A percentile compares a stretch with the other conserved stretches of the same genome.
These are phyloP conservation scores for Candida methanosorbosa DNA, from an alignment of 805 yeast genomes.

Conservation along the genomic window DNA sequence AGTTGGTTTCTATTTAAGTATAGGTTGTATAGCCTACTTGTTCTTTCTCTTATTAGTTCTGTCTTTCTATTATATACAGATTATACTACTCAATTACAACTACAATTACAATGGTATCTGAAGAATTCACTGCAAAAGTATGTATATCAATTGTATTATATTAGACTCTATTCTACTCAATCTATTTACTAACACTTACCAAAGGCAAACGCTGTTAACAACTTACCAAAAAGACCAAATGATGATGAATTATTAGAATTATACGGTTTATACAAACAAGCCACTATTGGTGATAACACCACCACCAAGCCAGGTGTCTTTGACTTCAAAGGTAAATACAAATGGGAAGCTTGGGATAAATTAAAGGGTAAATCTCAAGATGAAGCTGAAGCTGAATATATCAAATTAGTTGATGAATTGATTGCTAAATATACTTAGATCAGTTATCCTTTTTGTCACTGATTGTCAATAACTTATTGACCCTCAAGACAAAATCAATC, in stretches of 20 bases:
- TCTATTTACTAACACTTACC: not conserved
- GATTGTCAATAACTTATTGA: too few species aligned
- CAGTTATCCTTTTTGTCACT: not conserved
- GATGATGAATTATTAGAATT: slow-evolving; percentile 82
- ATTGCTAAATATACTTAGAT: slow-evolving; percentile 37
- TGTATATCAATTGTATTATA: slow-evolving; percentile 8
- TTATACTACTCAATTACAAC: too few species aligned
- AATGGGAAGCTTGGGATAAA: slow-evolving; percentile 96
- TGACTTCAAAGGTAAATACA: slow-evolving; percentile 91
- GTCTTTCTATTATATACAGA: too few species aligned
- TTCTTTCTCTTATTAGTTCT: too few species aligned
- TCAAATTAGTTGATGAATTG: slow-evolving; percentile 58
- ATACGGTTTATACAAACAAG: slow-evolving; percentile 94
- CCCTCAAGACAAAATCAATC: slow-evolving; percentile 31
- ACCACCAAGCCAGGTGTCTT: slow-evolving; percentile 86
- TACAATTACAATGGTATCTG: slow-evolving; percentile 23
- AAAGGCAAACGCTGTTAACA: slow-evolving; percentile 75
- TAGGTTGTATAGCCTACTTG: too few species aligned
- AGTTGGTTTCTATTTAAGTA: too few species aligned
- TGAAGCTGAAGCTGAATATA: slow-evolving; percentile 83
- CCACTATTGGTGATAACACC: slow-evolving; percentile 90
- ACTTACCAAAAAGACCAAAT: slow-evolving; percentile 65
- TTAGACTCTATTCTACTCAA: not conserved
- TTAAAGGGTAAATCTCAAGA: slow-evolving; percentile 78
- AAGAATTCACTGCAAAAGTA: slow-evolving; percentile 27